Base-by-base conservation (phyloP, 2,329 filamentous ascomycete genomes). In the Aspergillus pseudoviridinutans region DNA sequence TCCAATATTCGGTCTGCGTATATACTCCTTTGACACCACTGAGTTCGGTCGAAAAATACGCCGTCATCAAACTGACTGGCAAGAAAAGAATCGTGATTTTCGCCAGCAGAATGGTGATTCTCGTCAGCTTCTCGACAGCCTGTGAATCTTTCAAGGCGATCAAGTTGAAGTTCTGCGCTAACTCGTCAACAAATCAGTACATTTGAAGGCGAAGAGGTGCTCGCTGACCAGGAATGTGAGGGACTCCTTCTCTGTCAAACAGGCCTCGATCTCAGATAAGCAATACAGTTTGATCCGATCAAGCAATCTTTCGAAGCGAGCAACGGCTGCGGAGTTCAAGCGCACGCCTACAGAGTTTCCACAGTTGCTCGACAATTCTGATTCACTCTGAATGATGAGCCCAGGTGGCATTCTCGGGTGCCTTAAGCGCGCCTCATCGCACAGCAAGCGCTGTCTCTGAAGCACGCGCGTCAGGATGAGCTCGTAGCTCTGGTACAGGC, bases 81-180 rank as follows among this genome's bases (percentile, higher is more conserved):
- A 91, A 79, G 74, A 92, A 92, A 53, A 91, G 78, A 44, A 91
- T 88, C 12, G 86, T 89, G 5, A 88, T 84, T 69, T 92, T 91
- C 50, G 87, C 88, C 10, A 92, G 79, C 4, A 92, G 76, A 4
- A 90, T 84, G 3, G 88, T 89, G 61, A 88, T 86, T 57, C 88
- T 80, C 0, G 88, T 91, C 22, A 92, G 80, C 22, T 86, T 82
- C 58, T 90, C 88, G 10, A 90, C 88, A 3, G 85, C 84, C 61
- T 86, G 83, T 0, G 87, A 89, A 71, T 91, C 87, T 68, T 89
- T 90, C 66, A 91, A 85, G 20, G 88, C 85, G 57, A 88, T 90
- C 61, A 92, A 80, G 70, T 89, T 90, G 79, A 91, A 91, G 70
- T 91, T 91, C 86, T 89, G 58, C 27, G 41, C 53, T 12, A 50